Evolutionary conservation across 2,329 filamentous ascomycete species (phyloP).

Genomic region (Botryotinia convoluta): DNA sequence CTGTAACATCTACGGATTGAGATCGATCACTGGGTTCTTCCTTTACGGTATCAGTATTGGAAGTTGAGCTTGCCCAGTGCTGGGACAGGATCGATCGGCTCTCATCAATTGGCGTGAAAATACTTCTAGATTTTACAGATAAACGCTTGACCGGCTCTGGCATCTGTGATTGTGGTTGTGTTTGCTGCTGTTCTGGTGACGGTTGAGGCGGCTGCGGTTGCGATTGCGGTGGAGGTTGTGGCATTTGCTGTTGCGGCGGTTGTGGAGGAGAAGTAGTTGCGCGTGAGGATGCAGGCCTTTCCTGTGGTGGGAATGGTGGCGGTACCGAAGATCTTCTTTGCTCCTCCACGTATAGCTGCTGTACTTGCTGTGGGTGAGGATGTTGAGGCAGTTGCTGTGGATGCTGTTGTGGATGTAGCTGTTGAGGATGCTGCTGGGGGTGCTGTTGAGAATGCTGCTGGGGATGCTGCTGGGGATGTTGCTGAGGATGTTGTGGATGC

Average conservation of each 20-base stretch:
- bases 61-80: conserved; percentile 68
- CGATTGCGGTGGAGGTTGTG: conserved; percentile 47
- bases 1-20: conserved; percentile 63
- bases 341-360: conserved; percentile 74
- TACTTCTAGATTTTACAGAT: conserved; percentile 63
- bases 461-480: conserved; percentile 34
- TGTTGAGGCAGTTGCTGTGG: conserved; percentile 43
- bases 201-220: conserved; percentile 37
- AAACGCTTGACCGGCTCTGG: conserved; percentile 49
- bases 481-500: conserved; percentile 47
- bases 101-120: conserved; percentile 96
- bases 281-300: conserved; percentile 47
- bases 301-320: conserved; percentile 64
- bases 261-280: conserved; percentile 56
- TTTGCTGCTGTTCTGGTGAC: conserved; percentile 43
- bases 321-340: conserved; percentile 71
- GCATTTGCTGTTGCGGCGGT: conserved; percentile 55
- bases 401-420: neutral
- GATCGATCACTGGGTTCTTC: conserved; percentile 46
- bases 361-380: conserved; percentile 49
- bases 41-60: conserved; percentile 37
- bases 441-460: conserved; percentile 33
- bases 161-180: conserved; percentile 51
- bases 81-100: conserved; percentile 84
- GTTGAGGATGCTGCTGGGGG: conserved; percentile 29